Evolutionary conservation across 83 land plant genomes (phyloP), one percentile per base, ranked within the genome.

Genomic region (Picea abies): DNA sequence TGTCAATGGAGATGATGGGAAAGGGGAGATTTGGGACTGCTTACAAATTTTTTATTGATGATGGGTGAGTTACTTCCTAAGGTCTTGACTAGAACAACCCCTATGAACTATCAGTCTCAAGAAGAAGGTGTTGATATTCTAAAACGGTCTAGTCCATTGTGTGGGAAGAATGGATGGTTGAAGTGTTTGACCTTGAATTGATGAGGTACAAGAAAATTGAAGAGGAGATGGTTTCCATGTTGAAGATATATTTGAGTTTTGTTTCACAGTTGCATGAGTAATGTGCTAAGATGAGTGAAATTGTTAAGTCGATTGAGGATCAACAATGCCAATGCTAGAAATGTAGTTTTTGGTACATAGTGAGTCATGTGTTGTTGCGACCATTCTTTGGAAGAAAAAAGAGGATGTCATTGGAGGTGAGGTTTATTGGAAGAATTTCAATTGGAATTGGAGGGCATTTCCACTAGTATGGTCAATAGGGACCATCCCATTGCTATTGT

Each of bases 131-230:
- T 29, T 29, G 29, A 29, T 29, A 29, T 0, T 29, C 29, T 29
- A 29, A 29, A 29, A 29, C 1, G 97, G 97, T 95, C 47, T 79
- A 88, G 79, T 93, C 94, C 1, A 90, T 90, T 67, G 95, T 95
- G 75, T 85, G 92, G 64, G 94, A 93, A 63, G 97, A 95, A 84
- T 94, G 97, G 97, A 93, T 92, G 16, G 95, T 92, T 0, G 95
- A 93, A 82, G 92, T 95, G 73, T 95, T 95, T 71, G 97, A 95
- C 67, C 85, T 90, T 29, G 97, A 95, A 84, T 92, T 95, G 37
- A 29, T 91, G 84, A 88, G 97, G 86, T 93, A 95, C 86, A 91
- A 88, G 90, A 90, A 93, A 85, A 93, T 91, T 22, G 93, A 94
- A 78, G 97, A 92, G 72, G 97, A 94, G 85, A 71, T 94, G 87